Base-by-base conservation (phyloP, 192 early-diverging fungal species). In the Rhizophlyctis rosea region DNA sequence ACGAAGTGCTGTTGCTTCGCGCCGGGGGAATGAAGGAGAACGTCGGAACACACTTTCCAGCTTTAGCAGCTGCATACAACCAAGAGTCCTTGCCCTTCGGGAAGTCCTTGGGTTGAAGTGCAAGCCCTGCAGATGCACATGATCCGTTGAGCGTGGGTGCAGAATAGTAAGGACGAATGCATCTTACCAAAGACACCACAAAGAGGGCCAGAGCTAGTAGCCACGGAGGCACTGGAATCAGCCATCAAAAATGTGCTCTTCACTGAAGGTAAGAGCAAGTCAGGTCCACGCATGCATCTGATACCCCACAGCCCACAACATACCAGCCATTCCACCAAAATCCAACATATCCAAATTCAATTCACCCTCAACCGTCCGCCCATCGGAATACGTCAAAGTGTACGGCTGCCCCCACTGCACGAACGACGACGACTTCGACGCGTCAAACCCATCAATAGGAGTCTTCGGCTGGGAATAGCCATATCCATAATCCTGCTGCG, bases 1-100 rank as follows among this genome's bases (percentile, higher is more conserved):
- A n/a, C n/a, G n/a, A n/a, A n/a, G 59, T 50, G 16, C 47, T 13
- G 23, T 44, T 25, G 47, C 24, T 28, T 44, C 9, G 39, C 39
- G 7, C 18, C n/a, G 61, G 31, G 13, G 61, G 61, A 5, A 16
- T 34, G 23, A 54, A 49, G 33, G 61, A n/a, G 33, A 62, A 62
- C 14, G 53, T 34, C 16, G 61, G 61, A 23, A 31, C 50, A 34
- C 61, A 62, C 1, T 30, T 14, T 28, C 61, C 61, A 0, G 11
- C 28, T 32, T 33, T 16, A 21, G 31, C 61, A 11, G 61, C 61
- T 31, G 14, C 27, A 3, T 62, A 62, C 0, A 62, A 25, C 61
- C 61, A 62, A 1, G 61, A 47, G 21, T 54, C 61, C 11, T 16
- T 18, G 21, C 39, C 39, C n/a, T n/a, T n/a, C n/a, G n/a, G n/a